Conservation (phyloP, 2,329 filamentous ascomycete genomes). For the Decorospora gaudefroyi region DNA sequence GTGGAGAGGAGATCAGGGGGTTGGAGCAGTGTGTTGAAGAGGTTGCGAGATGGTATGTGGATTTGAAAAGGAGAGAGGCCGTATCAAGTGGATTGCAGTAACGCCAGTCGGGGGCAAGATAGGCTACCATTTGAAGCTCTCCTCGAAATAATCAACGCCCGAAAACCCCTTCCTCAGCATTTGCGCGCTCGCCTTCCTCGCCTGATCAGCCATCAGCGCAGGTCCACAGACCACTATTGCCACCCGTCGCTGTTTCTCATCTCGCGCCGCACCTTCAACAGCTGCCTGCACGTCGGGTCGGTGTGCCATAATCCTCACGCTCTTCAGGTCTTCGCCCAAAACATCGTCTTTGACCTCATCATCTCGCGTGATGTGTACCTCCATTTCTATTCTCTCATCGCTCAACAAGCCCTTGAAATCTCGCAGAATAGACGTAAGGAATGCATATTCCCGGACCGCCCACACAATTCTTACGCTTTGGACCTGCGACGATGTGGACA, state of each 20-base stretch:
- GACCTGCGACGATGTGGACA: constrained; percentile 19
- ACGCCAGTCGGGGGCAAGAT: no score
- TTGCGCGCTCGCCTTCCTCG: constrained; percentile 48
- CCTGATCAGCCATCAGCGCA: constrained; percentile 52
- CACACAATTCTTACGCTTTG: constrained; percentile 39
- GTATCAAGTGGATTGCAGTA: no score
- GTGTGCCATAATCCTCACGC: constrained; percentile 37
- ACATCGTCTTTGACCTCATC: constrained; percentile 30
- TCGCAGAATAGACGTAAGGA: constrained; percentile 30
- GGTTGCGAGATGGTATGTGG: constrained; percentile 38
- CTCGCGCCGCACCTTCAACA: constrained; percentile 42
- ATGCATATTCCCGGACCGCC: constrained; percentile 41
- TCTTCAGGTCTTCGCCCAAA: constrained; percentile 20
- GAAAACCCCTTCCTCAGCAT: constrained; percentile 35
- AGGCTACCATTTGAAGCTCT: constrained; percentile 55
- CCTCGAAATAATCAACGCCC: constrained; percentile 53
- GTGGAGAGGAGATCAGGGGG: constrained; percentile 22
- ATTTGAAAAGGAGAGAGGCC: constrained; percentile 11
- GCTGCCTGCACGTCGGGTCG: constrained; percentile 48
- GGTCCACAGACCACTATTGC: constrained; percentile 55
- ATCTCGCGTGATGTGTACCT: constrained; percentile 36
- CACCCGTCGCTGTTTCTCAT: constrained; percentile 34
- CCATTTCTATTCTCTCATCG: constrained; percentile 33
- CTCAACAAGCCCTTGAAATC: constrained; percentile 29
- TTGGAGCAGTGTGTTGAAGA: constrained; percentile 34